Evolutionary conservation across 2,329 filamentous ascomycete species (phyloP), one percentile per base, ranked within the genome.

Genomic region (Pyrenophora tritici-repentis): DNA sequence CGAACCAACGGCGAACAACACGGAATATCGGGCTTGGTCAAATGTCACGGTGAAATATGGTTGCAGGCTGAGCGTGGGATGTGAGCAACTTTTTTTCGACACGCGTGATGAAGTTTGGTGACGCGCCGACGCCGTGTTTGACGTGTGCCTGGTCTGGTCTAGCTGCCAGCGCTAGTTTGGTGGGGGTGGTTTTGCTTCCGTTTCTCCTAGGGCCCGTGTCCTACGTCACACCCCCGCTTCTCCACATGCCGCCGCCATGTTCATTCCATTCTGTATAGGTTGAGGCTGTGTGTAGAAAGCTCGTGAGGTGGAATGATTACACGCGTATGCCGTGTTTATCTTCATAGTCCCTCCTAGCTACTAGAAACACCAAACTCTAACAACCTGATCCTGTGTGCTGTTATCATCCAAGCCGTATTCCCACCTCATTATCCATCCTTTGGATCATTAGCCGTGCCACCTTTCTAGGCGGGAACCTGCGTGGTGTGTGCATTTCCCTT

Each of bases 201-300:
- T 59, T 62, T 51, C 60, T 59, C 59, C 59, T 26, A 40, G 8
- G 22, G 22, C 8, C 22, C 22, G 22, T 24, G 22, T 24, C 22
- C 48, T 51, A 63, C 61, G 58, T 61, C 64, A 65, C 56, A 22
- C 35, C 56, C 53, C 56, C 55, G 43, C 58, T 47, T 56, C 58
- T 58, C 61, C 58, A 54, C 61, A 51, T 24, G 50, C 59, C 60
- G 60, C 42, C 56, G 55, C 24, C 18, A 41, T 31, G n/a, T n/a
- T n/a, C n/a, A n/a, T n/a, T 40, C 42, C 39, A 42, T 47, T 31
- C 53, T 55, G 50, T 26, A 53, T 26, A 48, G 14, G 33, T 42
- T 42, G 34, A 50, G 40, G 43, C 32, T 44, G 42, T 14, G 39
- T 17, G 17, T 47, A 12, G 12, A 42, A 40, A 38, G 50, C 53